Evolutionary conservation across 441 rosid species (phyloP), one percentile per base, ranked within the genome.

Genomic region (Corymbia calophylla): DNA sequence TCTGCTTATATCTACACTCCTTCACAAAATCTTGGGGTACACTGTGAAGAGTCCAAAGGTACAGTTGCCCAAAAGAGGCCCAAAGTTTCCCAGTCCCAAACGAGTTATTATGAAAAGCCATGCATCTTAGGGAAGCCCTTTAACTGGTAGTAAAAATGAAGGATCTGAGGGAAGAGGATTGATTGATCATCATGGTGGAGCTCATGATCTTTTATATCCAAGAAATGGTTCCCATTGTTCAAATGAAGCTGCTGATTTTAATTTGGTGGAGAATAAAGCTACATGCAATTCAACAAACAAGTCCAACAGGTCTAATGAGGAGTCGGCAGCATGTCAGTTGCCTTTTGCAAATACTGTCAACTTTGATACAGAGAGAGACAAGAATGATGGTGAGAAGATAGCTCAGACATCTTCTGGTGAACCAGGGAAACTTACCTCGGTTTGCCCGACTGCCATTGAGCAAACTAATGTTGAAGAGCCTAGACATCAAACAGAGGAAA

Each of bases 41-140:
- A 56, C 88, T 91, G 86, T 81, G 90, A 92, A 86, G 94, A 88
- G 53, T 88, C 92, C 53, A 90, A 91, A 77, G 89, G 88, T 85
- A 89, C 80, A 70, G 89, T 92, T 91, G 93, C 91, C 58, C 91
- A 94, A 88, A 93, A 90, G 80, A 93, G 92, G 90, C 85, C 82
- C 27, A 91, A 93, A 86, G 91, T 88, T 90, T 91, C 92, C 92
- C 55, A 27, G 88, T 89, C 82, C 92, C 73, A 91, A 87, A 89
- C n/a, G 70, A 90, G 90, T 81, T 92, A 62, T 87, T 92, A 89
- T 89, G 88, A 89, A 77, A 91, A 91, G 91, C 90, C 89, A 80
- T 53, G 86, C 88, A 89, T 91, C 25, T 86, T 54, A 64, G 89
- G 88, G 32, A 90, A 90, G 87, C 93, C 92, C 92, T 86, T 51